These are phyloP conservation scores for Phialophora macrospora DNA, from an alignment of 2,329 filamentous ascomycete genomes.

Conservation along the genomic window DNA sequence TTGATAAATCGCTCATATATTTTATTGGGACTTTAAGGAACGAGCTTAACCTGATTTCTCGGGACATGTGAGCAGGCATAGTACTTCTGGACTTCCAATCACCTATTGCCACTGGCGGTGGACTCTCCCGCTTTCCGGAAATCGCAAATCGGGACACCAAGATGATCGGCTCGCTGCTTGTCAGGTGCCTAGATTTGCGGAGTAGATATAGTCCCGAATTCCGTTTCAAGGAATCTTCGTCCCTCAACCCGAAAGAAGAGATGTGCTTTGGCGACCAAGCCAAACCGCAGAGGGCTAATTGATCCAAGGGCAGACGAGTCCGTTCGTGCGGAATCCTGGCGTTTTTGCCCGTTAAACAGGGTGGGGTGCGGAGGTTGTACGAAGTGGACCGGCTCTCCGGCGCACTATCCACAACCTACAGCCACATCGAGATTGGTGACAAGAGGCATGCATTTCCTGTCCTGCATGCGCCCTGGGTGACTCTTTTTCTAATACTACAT, in stretches of 20 bases:
- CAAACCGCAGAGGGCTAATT: no score
- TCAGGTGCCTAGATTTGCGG: background rate
- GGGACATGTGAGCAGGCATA: conserved; percentile 6
- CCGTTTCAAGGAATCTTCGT: background rate
- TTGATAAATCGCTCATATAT: conserved; percentile 30
- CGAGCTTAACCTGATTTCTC: background rate
- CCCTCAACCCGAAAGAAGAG: background rate
- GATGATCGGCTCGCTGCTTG: background rate
- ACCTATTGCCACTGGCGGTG: background rate
- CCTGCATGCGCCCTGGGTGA: background rate
- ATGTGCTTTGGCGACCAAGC: background rate
- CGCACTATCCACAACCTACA: background rate
- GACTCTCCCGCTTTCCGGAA: background rate
- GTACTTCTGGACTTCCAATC: conserved; percentile 5
- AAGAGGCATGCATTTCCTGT: background rate
- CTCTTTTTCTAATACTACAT: background rate
- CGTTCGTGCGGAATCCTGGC: no score
- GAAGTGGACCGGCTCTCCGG: background rate
- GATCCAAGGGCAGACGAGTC: no score
- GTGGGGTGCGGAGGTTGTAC: background rate
- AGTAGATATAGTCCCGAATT: background rate
- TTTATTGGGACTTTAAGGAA: conserved; percentile 16
- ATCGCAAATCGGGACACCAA: background rate
- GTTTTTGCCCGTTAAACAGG: background rate
- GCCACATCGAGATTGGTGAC: conserved; percentile 3